Conservation (phyloP, 1,284 basidiomycete genomes). For the Neolentinus lepideus region DNA sequence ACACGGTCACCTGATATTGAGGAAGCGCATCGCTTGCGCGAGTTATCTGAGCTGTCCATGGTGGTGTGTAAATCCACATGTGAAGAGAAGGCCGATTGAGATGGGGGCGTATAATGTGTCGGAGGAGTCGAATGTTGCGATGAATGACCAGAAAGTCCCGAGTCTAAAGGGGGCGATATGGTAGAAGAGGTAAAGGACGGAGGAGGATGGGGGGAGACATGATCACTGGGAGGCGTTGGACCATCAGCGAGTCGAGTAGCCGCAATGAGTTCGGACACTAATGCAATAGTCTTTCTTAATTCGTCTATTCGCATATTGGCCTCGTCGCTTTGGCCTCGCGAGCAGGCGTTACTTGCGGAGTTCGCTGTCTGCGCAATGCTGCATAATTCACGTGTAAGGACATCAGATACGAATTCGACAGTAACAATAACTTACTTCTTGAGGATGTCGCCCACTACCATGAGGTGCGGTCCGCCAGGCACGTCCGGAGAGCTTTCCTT, state of each 20-base stretch:
- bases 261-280: constrained; percentile 42
- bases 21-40: constrained; percentile 64
- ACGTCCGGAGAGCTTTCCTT: constrained; percentile 23
- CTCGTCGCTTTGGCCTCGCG: constrained; percentile 35
- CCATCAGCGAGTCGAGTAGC: constrained; percentile 35
- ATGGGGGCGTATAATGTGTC: constrained; percentile 8
- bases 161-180: not conserved
- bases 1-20: constrained; percentile 51
- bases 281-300: constrained; percentile 36
- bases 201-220: not conserved
- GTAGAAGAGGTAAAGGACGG: not conserved
- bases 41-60: constrained; percentile 22
- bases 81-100: constrained; percentile 9
- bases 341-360: constrained; percentile 40
- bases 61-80: constrained; percentile 14
- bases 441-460: constrained; percentile 31
- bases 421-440: constrained; percentile 23
- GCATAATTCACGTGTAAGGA: constrained; percentile 7
- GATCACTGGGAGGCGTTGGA: constrained; percentile 13
- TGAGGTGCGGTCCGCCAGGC: constrained; percentile 26
- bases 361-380: constrained; percentile 43
- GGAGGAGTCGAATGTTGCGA: not conserved
- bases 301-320: constrained; percentile 39
- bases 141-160: not conserved
- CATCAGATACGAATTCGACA: not conserved